Evolutionary conservation across 192 early-diverging fungal genomes (phyloP).

Genomic region (Gaertneriomyces semiglobifer): DNA sequence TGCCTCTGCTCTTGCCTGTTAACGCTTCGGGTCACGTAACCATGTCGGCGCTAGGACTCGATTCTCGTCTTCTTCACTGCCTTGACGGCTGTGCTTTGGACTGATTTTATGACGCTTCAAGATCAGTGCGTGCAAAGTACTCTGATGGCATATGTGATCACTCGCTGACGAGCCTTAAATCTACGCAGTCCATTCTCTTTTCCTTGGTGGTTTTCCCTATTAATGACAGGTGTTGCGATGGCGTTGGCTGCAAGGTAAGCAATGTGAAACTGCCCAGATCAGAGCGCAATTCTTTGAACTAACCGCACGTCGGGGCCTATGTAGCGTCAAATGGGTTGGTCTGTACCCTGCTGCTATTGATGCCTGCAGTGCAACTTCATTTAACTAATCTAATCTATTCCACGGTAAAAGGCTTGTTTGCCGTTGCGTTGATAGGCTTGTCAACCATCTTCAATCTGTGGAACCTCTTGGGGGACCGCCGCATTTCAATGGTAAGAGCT

Average conservation of each 20-base stretch:
- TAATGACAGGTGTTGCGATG: slow-evolving; percentile 41
- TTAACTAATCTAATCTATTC: not conserved
- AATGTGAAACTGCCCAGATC: not conserved
- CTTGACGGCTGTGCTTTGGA: slow-evolving; percentile 45
- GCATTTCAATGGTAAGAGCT: slow-evolving; percentile 30
- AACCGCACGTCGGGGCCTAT: not conserved
- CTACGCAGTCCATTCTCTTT: slow-evolving; percentile 42
- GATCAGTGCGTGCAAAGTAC: slow-evolving; percentile 23
- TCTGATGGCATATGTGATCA: not conserved
- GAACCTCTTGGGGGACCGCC: slow-evolving; percentile 43
- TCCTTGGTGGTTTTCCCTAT: slow-evolving; percentile 49
- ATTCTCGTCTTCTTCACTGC: slow-evolving; percentile 53
- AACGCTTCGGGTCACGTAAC: not conserved
- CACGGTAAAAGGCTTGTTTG: slow-evolving; percentile 41
- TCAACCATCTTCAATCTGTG: slow-evolving; percentile 49
- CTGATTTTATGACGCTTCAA: slow-evolving; percentile 44
- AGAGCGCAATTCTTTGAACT: not conserved
- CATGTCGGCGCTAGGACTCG: slow-evolving; percentile 35
- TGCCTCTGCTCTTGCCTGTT: not conserved
- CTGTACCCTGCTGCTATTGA: slow-evolving; percentile 3
- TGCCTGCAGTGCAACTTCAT: not conserved
- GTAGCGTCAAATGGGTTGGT: slow-evolving; percentile 58
- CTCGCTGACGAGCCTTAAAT: not conserved
- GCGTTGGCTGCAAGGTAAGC: slow-evolving; percentile 43
- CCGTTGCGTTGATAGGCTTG: slow-evolving; percentile 49